A percentile compares a stretch with the other conserved stretches of the same genome.
These are phyloP conservation scores for Neonectria sp. DNA, from an alignment of 2,329 filamentous ascomycete genomes.

Conservation along the genomic window DNA sequence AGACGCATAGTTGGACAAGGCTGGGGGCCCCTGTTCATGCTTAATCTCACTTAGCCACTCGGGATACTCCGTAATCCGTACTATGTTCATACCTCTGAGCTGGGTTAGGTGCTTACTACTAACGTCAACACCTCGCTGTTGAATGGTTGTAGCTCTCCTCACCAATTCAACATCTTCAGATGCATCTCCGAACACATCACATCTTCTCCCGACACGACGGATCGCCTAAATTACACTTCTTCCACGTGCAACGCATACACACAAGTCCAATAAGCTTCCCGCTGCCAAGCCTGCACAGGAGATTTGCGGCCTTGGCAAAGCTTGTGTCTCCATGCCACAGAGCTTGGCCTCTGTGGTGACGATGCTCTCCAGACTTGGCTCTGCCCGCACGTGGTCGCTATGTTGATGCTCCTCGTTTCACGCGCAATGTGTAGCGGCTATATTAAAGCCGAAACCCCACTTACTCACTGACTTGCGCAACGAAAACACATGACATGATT, in stretches of 20 bases:
- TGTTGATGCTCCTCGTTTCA: neutral
- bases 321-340: conserved; percentile 42
- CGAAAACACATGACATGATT: neutral
- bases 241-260: conserved; percentile 30
- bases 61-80: neutral
- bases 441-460: neutral
- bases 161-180: neutral
- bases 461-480: neutral
- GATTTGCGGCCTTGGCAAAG: conserved; percentile 50
- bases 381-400: conserved; percentile 5
- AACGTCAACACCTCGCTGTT: neutral
- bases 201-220: neutral
- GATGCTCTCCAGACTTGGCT: conserved; percentile 42
- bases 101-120: too few species aligned
- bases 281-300: conserved; percentile 43
- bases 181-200: neutral
- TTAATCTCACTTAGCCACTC: conserved; percentile 4
- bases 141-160: neutral
- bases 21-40: neutral
- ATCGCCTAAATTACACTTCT: conserved; percentile 1
- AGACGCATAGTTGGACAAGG: neutral
- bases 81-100: neutral
- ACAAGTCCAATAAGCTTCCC: conserved; percentile 39
- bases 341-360: conserved; percentile 36
- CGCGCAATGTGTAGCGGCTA: neutral